These are phyloP conservation scores for Juncus inflexus DNA, from an alignment of 176 grass and related monocot genomes.

Conservation along the genomic window DNA sequence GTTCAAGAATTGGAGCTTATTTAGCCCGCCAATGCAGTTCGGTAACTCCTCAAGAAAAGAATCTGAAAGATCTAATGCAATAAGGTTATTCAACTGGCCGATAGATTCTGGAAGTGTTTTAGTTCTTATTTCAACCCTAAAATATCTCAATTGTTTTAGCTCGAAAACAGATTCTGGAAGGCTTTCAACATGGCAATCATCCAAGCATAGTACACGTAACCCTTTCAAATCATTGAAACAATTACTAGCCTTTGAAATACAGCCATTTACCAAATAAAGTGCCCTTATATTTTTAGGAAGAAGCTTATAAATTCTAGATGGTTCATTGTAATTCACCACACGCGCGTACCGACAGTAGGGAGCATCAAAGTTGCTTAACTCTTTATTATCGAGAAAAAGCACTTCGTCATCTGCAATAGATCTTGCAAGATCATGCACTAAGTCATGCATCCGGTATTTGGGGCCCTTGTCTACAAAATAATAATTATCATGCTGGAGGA, in stretches of 20 bases:
- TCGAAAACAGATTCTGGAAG: slow-evolving; percentile 2
- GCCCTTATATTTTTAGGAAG: slow-evolving; percentile 24
- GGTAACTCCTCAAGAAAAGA: too few relatives aligned
- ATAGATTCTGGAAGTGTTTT: neutral
- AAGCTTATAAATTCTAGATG: slow-evolving; percentile 13
- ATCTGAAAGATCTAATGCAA: too few relatives aligned
- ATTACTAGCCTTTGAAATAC: slow-evolving; percentile 8
- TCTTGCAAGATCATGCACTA: slow-evolving; percentile 25
- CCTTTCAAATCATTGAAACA: slow-evolving; percentile 8
- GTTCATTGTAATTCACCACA: slow-evolving; percentile 9
- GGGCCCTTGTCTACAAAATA: too few relatives aligned
- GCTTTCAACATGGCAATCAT: neutral
- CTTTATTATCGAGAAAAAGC: slow-evolving; percentile 17
- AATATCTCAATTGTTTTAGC: slow-evolving; percentile 26
- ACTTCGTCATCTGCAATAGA: slow-evolving; percentile 31
- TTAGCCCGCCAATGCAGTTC: too few relatives aligned
- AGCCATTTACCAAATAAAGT: slow-evolving; percentile 23
- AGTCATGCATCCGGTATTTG: slow-evolving; percentile 21
- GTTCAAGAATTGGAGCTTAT: too few relatives aligned
- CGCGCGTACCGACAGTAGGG: slow-evolving; percentile 10
- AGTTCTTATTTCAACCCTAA: slow-evolving; percentile 7
- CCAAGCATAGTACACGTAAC: slow-evolving; percentile 11
- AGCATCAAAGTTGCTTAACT: slow-evolving; percentile 3
- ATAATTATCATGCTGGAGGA: slow-evolving; percentile 27
- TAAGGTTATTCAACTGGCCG: neutral